Percentiles rank a stretch among this genome's conserved stretches.
phyloP scores from a whole-genome alignment of 306 rosid species.

The Oxytropis ochrocephala region DNA sequence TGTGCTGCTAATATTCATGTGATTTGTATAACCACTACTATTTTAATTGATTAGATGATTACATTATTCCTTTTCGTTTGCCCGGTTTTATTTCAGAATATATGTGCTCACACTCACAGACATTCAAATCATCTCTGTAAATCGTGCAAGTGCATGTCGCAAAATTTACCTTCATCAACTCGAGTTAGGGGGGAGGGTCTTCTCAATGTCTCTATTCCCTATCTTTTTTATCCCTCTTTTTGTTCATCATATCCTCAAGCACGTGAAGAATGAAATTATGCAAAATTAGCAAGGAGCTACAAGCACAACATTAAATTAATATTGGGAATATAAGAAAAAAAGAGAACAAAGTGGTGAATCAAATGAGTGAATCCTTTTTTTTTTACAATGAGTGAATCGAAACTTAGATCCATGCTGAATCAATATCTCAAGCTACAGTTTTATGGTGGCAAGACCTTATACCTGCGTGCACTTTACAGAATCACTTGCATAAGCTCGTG shows the following conservation, averaged over 20 bases:
- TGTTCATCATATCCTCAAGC: not conserved
- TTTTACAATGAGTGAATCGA: not conserved
- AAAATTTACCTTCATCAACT: not conserved
- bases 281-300: not conserved
- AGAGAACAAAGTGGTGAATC: not conserved
- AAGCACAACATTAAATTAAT: not conserved
- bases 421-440: not conserved
- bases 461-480: slow-evolving; percentile 10
- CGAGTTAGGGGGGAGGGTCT: not conserved
- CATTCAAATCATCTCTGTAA: too few species aligned
- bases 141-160: too few species aligned
- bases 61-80: not conserved
- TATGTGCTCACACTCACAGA: too few species aligned
- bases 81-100: not conserved
- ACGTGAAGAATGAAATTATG: not conserved
- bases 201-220: not conserved
- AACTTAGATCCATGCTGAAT: not conserved
- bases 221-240: not conserved
- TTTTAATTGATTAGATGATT: slow-evolving; percentile 1
- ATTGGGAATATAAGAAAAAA: not conserved
- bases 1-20: too few species aligned
- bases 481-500: slow-evolving; percentile 11
- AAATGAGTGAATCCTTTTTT: not conserved
- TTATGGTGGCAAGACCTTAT: not conserved
- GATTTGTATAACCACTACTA: not conserved